These are phyloP conservation scores for Dictyostelium citrinum DNA, from an alignment of 78 protist species.

Conservation along the genomic window DNA sequence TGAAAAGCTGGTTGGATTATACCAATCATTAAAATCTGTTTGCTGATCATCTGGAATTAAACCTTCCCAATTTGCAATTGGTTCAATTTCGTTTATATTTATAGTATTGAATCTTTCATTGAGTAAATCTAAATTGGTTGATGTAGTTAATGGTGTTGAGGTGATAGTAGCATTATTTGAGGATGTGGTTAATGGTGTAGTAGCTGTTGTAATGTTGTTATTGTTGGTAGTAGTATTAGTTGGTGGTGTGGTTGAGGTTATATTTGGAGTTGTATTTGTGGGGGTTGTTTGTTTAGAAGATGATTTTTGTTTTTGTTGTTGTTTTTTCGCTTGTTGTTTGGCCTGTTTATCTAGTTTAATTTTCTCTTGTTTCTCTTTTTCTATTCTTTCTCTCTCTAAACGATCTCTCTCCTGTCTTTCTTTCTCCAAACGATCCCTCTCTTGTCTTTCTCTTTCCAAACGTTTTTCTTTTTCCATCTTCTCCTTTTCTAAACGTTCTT, in stretches of 20 bases:
- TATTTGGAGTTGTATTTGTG: conserved; percentile 17
- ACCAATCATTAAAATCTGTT: conserved; percentile 49
- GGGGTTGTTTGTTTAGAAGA: neutral
- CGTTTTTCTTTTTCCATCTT: conserved; percentile 39
- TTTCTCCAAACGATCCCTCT: conserved; percentile 40
- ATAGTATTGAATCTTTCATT: neutral
- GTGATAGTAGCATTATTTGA: neutral
- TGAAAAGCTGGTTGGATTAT: neutral
- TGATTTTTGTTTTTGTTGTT: conserved; percentile 26
- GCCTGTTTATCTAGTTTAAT: neutral
- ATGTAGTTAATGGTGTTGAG: neutral
- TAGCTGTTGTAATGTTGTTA: neutral
- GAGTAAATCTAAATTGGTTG: neutral
- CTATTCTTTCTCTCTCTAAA: conserved; percentile 19
- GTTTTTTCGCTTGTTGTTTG: conserved; percentile 1
- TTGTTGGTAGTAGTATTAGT: neutral
- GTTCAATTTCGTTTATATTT: conserved; percentile 35
- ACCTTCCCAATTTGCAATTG: conserved; percentile 61
- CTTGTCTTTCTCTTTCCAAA: conserved; percentile 35
- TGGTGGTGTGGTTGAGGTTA: neutral
- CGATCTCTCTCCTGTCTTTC: conserved; percentile 23
- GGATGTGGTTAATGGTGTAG: neutral
- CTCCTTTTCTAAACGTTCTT: conserved; percentile 44
- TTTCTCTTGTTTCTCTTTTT: conserved; percentile 45
- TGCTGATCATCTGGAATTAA: conserved; percentile 47